These are phyloP conservation scores for Medicago lupulina DNA, from an alignment of 306 rosid genomes.

Conservation along the genomic window DNA sequence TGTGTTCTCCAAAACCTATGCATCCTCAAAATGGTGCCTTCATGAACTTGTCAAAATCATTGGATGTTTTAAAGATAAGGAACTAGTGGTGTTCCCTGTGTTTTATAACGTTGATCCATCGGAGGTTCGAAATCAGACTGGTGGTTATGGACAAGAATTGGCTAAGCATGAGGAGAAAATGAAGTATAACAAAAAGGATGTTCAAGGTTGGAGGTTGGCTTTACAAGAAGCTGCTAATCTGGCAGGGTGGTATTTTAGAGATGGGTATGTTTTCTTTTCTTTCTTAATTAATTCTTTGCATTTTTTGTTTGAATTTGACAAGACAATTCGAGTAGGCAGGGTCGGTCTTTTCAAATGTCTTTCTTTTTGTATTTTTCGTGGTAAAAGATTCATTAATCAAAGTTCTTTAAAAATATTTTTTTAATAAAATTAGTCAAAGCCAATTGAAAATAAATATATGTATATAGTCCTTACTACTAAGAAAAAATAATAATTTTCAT, in stretches of 20 bases:
- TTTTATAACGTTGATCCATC: slow-evolving; percentile 28
- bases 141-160: not conserved
- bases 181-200: too few species aligned
- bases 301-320: not conserved
- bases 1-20: not conserved
- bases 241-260: not conserved
- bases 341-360: too few species aligned
- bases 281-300: not conserved
- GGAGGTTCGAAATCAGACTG: slow-evolving; percentile 5
- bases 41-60: slow-evolving; percentile 12
- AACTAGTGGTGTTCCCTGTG: slow-evolving; percentile 1
- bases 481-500: too few species aligned
- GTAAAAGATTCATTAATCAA: too few species aligned
- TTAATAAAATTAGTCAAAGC: too few species aligned
- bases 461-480: too few species aligned
- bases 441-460: too few species aligned
- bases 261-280: slow-evolving; percentile 8
- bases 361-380: too few species aligned
- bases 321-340: too few species aligned
- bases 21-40: slow-evolving; percentile 5
- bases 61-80: not conserved
- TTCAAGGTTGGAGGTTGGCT: not conserved
- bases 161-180: slow-evolving; percentile 4
- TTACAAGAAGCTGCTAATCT: not conserved
- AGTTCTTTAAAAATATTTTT: too few species aligned